Conservation (phyloP, 148 eudicot genomes). For the Dianthus caryophyllus region DNA sequence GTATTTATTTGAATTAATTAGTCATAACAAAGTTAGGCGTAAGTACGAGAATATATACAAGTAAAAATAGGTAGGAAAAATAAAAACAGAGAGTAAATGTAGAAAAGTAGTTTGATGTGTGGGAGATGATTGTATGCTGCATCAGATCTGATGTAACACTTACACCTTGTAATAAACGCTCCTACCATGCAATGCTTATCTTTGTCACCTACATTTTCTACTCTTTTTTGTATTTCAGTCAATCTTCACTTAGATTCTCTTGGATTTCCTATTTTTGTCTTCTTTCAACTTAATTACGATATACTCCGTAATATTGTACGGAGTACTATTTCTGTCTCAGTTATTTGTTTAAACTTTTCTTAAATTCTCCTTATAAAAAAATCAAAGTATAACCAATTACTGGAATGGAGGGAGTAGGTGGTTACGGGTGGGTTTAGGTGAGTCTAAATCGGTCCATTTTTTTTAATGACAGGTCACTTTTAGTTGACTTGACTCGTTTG, state of each 20-base stretch:
- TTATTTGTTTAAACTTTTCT: too few relatives aligned
- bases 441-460: too few relatives aligned
- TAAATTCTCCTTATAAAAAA: too few relatives aligned
- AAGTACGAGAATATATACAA: neutral
- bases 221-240: neutral
- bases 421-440: too few relatives aligned
- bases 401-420: too few relatives aligned
- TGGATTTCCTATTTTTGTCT: constrained; percentile 7
- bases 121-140: constrained; percentile 30
- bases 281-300: neutral
- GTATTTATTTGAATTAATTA: too few relatives aligned
- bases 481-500: too few relatives aligned
- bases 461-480: too few relatives aligned
- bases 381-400: too few relatives aligned
- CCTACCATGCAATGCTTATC: constrained; percentile 13
- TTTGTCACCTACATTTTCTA: neutral
- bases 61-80: too few relatives aligned
- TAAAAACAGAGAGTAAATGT: constrained; percentile 1
- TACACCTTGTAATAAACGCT: constrained; percentile 3
- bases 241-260: constrained; percentile 4
- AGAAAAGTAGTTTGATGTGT: constrained; percentile 9
- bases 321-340: too few relatives aligned
- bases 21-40: constrained; percentile 5
- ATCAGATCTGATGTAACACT: constrained; percentile 29
- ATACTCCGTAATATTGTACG: too few relatives aligned